These are phyloP conservation scores for Myochromella boudieri DNA, from an alignment of 768 basidiomycete species.

Conservation along the genomic window DNA sequence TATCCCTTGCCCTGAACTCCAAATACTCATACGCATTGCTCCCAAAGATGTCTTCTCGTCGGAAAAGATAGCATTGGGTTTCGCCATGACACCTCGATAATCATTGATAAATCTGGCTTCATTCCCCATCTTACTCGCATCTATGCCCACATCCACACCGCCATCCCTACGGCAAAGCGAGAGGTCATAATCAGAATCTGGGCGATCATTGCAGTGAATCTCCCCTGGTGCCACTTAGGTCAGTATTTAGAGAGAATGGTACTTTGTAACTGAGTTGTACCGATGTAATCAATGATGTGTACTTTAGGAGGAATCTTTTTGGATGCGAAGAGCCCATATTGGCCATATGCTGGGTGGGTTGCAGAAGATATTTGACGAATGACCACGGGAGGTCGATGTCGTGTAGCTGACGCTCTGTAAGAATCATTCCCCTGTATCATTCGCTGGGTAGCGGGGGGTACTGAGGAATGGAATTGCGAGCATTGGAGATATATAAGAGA, in stretches of 20 bases:
- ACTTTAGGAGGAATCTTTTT: conserved; percentile 66
- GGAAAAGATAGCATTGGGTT: conserved; percentile 70
- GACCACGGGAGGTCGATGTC: conserved; percentile 35
- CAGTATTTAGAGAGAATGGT: conserved; percentile 1
- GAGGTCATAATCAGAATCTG: conserved; percentile 83
- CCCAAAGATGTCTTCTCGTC: conserved; percentile 54
- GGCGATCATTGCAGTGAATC: conserved; percentile 76
- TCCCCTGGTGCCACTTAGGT: conserved; percentile 48
- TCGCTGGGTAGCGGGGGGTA: conserved; percentile 40
- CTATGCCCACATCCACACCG: conserved; percentile 70
- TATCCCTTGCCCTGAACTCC: conserved; percentile 59
- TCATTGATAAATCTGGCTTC: conserved; percentile 91
- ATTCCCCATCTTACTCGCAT: conserved; percentile 77
- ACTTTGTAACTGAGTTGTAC: conserved; percentile 20
- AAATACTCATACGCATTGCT: conserved; percentile 76
- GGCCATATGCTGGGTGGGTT: conserved; percentile 76
- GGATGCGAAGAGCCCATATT: conserved; percentile 77
- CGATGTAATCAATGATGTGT: conserved; percentile 76
- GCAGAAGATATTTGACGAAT: conserved; percentile 57
- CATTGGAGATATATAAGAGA: conserved; percentile 53
- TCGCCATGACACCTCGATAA: conserved; percentile 72
- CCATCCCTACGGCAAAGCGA: conserved; percentile 64
- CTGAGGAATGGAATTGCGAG: conserved; percentile 57
- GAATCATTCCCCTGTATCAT: conserved; percentile 32
- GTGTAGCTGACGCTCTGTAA: not conserved